Percentiles rank a stretch among this genome's conserved stretches.
phyloP scores from a whole-genome alignment of 306 rosid genomes.

The Vicia faba region DNA sequence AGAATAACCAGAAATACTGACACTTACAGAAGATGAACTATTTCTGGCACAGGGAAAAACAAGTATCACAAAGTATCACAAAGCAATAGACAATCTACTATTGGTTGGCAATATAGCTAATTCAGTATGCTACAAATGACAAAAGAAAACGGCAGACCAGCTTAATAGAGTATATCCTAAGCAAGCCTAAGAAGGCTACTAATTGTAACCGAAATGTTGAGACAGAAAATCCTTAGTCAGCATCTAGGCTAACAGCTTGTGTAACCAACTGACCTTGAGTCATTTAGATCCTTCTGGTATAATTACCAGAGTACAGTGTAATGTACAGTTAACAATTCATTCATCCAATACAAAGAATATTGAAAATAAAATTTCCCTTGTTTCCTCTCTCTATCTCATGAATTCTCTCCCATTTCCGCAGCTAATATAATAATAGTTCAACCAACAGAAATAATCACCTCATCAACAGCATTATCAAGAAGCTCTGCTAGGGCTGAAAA shows the following conservation, averaged over 20 bases:
- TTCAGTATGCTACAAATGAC: constrained; percentile 12
- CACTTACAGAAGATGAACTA: constrained; percentile 12
- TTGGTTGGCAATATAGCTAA: constrained; percentile 12
- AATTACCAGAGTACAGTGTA: neutral
- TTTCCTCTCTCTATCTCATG: neutral
- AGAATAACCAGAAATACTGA: neutral
- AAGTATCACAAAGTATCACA: constrained; percentile 9
- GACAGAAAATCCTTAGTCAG: neutral
- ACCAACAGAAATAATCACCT: constrained; percentile 56
- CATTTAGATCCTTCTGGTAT: neutral
- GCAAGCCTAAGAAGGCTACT: neutral
- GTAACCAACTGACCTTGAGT: neutral
- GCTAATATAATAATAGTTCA: constrained; percentile 21
- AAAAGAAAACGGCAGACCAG: constrained; percentile 3
- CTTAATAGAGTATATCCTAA: neutral
- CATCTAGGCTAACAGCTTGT: neutral
- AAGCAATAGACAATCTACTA: neutral
- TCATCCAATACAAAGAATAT: neutral
- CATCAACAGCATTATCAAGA: constrained; percentile 93
- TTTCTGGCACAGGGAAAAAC: constrained; percentile 9
- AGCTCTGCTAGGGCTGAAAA: constrained; percentile 88
- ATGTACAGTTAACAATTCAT: neutral
- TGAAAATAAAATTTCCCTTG: neutral
- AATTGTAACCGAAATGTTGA: neutral
- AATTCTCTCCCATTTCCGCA: neutral